Evolutionary conservation across 345 rosid genomes (phyloP), one percentile per base, ranked within the genome.

Genomic region (Melastoma malabathricum): DNA sequence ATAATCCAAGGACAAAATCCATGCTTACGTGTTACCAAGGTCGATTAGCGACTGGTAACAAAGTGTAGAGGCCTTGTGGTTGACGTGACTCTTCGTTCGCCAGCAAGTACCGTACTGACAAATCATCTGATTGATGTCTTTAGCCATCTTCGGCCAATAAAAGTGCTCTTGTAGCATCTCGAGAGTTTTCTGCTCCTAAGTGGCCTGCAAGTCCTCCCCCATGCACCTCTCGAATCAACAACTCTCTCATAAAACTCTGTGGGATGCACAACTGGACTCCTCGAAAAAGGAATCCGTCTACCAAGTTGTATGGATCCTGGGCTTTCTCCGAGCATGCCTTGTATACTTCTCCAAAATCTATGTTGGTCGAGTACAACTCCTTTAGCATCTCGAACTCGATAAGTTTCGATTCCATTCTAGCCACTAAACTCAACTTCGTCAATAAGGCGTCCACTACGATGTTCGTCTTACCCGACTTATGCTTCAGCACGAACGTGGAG

Each of bases 271-370:
- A 18, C 13, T 15, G n/a, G 14, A 18, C 43, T 16, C 7, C 12
- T 4, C 43, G 38, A 43, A 48, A 59, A 3, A 51, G 29, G 44
- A 48, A 59, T 1, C 49, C 56, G 49, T 59, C 48, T 13, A 18
- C 20, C 56, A 15, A 1, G 22, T 27, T 10, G 44, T 48, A 59
- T 0, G 38, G 13, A 18, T 43, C 18, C 14, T 5, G 1, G 22
- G 14, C 55, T 48, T 49, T 10, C 18, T 38, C 5, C 1, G 10
- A 6, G 10, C 46, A 34, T 10, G 22, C 29, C 16, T 19, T 6
- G 29, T 38, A 48, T 12, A 48, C 13, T 2, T 4, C 39, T 1
- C 17, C 1, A 38, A 58, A 48, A 14, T 58, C 44, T 15, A 10
- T 6, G 47, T 57, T 54, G 10, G 8, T 23, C 41, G 17, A 7